These are phyloP conservation scores for Diospyros kaki DNA, from an alignment of 148 eudicot genomes.

Conservation along the genomic window DNA sequence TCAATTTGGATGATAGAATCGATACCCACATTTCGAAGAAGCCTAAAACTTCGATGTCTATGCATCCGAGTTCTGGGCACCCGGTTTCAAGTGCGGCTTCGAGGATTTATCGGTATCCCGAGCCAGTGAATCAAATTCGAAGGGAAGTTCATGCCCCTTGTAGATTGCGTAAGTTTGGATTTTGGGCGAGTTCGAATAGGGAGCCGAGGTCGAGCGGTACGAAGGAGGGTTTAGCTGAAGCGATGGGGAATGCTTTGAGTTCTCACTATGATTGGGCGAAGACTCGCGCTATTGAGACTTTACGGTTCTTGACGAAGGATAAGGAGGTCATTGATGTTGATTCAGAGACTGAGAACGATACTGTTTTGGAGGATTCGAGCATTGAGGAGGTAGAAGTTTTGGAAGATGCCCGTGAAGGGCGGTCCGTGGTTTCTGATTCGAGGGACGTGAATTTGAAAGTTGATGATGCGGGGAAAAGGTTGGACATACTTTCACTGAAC, in stretches of 20 bases:
- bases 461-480: constrained; percentile 28
- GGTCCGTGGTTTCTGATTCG: constrained; percentile 24
- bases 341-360: constrained; percentile 18
- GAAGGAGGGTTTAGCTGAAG: constrained; percentile 8
- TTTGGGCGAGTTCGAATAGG: constrained; percentile 19
- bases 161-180: constrained; percentile 25
- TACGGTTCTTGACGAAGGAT: constrained; percentile 21
- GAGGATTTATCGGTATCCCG: constrained; percentile 45
- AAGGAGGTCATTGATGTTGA: constrained; percentile 44
- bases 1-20: constrained; percentile 17
- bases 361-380: constrained; percentile 38
- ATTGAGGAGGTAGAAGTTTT: constrained; percentile 33
- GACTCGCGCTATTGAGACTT: constrained; percentile 15
- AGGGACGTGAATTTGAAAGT: constrained; percentile 20
- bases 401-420: constrained; percentile 28
- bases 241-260: constrained; percentile 33
- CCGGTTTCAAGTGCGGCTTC: constrained; percentile 24
- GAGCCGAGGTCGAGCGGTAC: constrained; percentile 6
- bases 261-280: constrained; percentile 12
- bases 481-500: constrained; percentile 24
- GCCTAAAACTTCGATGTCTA: constrained; percentile 27
- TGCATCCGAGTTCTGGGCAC: constrained; percentile 9
- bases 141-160: constrained; percentile 75
- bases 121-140: constrained; percentile 18
- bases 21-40: constrained; percentile 52